These are phyloP conservation scores for Choiromyces venosus DNA, from an alignment of 495 filamentous ascomycete species.

Conservation along the genomic window DNA sequence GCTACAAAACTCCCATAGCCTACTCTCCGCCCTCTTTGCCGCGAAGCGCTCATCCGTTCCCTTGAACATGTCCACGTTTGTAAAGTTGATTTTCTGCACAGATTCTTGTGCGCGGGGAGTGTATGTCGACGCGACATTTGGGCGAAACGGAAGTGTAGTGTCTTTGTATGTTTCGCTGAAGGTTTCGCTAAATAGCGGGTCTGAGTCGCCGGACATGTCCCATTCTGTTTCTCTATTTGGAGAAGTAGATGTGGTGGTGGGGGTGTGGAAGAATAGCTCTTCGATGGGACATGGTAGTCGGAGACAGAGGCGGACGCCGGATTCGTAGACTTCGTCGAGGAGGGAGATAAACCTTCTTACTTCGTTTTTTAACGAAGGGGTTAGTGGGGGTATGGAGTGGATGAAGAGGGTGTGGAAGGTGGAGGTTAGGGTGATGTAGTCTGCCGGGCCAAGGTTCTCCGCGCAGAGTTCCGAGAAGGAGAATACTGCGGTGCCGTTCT, in stretches of 20 bases:
- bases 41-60: conserved; percentile 71
- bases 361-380: conserved; percentile 59
- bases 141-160: conserved; percentile 63
- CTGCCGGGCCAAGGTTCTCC: conserved; percentile 58
- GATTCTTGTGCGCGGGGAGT: conserved; percentile 38
- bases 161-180: conserved; percentile 67
- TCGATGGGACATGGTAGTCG: conserved; percentile 55
- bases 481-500: conserved; percentile 51
- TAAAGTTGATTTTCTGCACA: conserved; percentile 49
- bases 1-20: conserved; percentile 67
- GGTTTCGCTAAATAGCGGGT: conserved; percentile 61
- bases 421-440: conserved; percentile 66
- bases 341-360: conserved; percentile 66
- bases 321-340: conserved; percentile 66
- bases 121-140: conserved; percentile 60
- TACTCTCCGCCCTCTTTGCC: conserved; percentile 59
- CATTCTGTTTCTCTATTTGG: conserved; percentile 4
- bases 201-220: conserved; percentile 41
- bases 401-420: conserved; percentile 65
- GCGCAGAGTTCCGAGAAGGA: conserved; percentile 57
- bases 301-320: conserved; percentile 59
- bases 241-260: conserved; percentile 1
- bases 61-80: conserved; percentile 54
- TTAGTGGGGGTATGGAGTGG: conserved; percentile 55
- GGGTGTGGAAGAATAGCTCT: conserved; percentile 65